A percentile compares a stretch with the other conserved stretches of the same genome.
Conservation (phyloP, 78 protist genomes). For the Mantamonas sphyraenae region DNA sequence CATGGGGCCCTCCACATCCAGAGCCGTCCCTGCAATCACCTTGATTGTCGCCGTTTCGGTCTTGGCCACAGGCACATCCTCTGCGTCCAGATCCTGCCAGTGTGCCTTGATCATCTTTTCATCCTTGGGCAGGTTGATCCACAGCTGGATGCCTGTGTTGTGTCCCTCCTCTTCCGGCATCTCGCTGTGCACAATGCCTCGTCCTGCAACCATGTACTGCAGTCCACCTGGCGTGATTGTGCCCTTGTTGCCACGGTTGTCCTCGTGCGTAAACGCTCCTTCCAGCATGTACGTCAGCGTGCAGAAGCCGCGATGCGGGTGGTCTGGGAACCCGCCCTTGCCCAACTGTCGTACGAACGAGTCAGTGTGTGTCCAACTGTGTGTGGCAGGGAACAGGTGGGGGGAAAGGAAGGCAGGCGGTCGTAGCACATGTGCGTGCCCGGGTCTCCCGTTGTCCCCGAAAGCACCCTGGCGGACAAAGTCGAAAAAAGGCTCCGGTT, state of each 20-base stretch:
- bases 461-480: neutral
- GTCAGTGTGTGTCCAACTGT: too few species aligned
- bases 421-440: too few species aligned
- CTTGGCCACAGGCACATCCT: slow-evolving; percentile 11
- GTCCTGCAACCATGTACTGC: slow-evolving; percentile 61
- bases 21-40: slow-evolving; percentile 4
- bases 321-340: slow-evolving; percentile 28
- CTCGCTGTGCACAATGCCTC: slow-evolving; percentile 58
- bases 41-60: slow-evolving; percentile 3
- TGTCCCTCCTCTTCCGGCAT: neutral
- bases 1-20: neutral
- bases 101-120: slow-evolving; percentile 70
- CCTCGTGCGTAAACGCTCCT: slow-evolving; percentile 41
- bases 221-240: neutral
- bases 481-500: neutral
- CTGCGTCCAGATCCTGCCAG: slow-evolving; percentile 48
- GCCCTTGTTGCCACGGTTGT: slow-evolving; percentile 19
- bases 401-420: too few species aligned
- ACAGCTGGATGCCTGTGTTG: slow-evolving; percentile 36
- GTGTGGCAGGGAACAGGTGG: too few species aligned
- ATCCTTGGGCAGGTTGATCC: slow-evolving; percentile 59
- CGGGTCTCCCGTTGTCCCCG: too few species aligned
- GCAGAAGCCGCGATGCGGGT: slow-evolving; percentile 66
- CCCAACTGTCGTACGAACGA: neutral
- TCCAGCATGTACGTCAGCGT: slow-evolving; percentile 43